Evolutionary conservation across 441 rosid species (phyloP).

Genomic region (Viola pubescens): DNA sequence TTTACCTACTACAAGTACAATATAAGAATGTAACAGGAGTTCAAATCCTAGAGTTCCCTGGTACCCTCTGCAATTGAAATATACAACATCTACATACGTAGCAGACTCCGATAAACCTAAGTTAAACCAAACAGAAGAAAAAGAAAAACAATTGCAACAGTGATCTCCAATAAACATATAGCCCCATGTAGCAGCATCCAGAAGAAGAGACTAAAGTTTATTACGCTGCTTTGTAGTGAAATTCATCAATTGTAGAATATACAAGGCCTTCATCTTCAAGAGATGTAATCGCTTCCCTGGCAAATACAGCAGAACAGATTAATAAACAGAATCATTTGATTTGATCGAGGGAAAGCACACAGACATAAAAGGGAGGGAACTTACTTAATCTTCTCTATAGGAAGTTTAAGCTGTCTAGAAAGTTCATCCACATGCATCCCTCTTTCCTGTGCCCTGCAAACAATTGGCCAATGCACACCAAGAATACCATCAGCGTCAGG

Average conservation of each 20-base stretch:
- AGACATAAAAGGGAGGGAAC: not conserved
- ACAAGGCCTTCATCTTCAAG: constrained; percentile 85
- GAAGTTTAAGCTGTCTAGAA: constrained; percentile 58
- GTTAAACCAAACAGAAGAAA: too few relatives aligned
- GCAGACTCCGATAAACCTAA: too few relatives aligned
- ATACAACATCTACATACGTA: too few relatives aligned
- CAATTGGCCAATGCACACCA: constrained; percentile 3
- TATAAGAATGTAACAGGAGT: too few relatives aligned
- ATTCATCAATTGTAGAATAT: constrained; percentile 86
- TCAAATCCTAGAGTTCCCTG: too few relatives aligned
- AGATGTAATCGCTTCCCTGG: constrained; percentile 57
- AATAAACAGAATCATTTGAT: not conserved
- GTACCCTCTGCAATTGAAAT: too few relatives aligned
- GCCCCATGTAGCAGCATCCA: not conserved
- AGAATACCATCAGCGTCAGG: not conserved
- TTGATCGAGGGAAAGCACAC: not conserved
- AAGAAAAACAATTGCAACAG: too few relatives aligned
- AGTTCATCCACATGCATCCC: constrained; percentile 78
- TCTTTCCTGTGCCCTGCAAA: constrained; percentile 64
- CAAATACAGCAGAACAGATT: not conserved
- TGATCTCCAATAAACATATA: not conserved
- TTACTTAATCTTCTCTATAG: constrained; percentile 73
- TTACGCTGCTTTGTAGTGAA: constrained; percentile 73
- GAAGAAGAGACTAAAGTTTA: constrained; percentile 16
- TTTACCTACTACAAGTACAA: too few relatives aligned